phyloP scores from a whole-genome alignment of 2,329 filamentous ascomycete genomes.

The Colletotrichum tabaci region DNA sequence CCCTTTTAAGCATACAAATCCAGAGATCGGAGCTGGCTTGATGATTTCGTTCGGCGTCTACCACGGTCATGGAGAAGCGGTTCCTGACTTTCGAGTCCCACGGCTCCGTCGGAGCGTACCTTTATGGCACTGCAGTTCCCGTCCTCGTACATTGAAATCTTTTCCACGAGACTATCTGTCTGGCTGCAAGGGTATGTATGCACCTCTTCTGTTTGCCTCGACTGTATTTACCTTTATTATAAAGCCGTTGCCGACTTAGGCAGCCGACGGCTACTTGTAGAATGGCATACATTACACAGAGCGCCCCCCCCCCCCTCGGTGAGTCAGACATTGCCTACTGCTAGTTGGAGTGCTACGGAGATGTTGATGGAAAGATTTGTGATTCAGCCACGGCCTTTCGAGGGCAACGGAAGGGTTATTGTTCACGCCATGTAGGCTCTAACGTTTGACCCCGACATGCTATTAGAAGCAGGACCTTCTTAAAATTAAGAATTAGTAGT shows the following conservation, averaged over 20 bases:
- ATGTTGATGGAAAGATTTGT: conserved; percentile 4
- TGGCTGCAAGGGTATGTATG: neutral
- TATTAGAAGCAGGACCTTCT: too few relatives aligned
- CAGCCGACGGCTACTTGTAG: too few relatives aligned
- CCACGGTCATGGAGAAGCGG: neutral
- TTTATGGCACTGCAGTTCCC: neutral
- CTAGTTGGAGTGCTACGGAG: neutral
- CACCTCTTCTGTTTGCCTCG: neutral
- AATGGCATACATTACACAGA: neutral
- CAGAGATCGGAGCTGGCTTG: neutral
- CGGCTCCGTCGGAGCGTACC: neutral
- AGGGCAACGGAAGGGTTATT: neutral
- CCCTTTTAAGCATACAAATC: too few relatives aligned
- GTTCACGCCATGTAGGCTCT: neutral
- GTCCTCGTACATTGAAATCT: neutral
- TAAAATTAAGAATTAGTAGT: too few relatives aligned
- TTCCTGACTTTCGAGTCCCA: neutral
- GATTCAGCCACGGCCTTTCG: neutral
- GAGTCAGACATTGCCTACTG: neutral
- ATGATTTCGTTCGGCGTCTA: neutral
- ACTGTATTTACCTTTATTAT: too few relatives aligned
- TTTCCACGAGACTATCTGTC: neutral
- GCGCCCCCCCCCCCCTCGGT: too few relatives aligned
- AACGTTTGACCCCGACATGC: too few relatives aligned
- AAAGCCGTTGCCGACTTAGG: neutral